Conservation (phyloP, 495 filamentous ascomycete species). For the Clavariopsis aquatica region DNA sequence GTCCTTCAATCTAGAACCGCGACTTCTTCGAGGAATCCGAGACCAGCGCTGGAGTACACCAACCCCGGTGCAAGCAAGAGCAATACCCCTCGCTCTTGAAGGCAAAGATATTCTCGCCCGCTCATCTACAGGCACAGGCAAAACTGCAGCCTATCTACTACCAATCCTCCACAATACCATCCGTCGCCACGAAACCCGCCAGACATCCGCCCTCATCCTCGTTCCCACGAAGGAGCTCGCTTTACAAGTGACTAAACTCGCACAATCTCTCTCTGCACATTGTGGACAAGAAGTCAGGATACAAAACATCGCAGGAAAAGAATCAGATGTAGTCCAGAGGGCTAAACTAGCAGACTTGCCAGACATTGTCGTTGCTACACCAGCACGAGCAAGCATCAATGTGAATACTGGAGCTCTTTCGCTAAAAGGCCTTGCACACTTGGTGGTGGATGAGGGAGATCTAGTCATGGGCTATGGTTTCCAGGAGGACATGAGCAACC, state of each 20-base stretch:
- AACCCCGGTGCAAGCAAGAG: slow-evolving; percentile 80
- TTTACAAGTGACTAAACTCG: slow-evolving; percentile 76
- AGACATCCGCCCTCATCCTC: slow-evolving; percentile 73
- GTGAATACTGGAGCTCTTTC: slow-evolving; percentile 68
- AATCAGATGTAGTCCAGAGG: slow-evolving; percentile 81
- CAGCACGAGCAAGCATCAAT: slow-evolving; percentile 70
- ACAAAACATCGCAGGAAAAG: slow-evolving; percentile 83
- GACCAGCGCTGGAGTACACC: slow-evolving; percentile 81
- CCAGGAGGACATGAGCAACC: slow-evolving; percentile 78
- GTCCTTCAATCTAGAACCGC: slow-evolving; percentile 70
- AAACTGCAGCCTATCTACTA: slow-evolving; percentile 96
- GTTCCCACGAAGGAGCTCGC: slow-evolving; percentile 94
- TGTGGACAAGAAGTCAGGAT: slow-evolving; percentile 80
- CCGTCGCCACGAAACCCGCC: slow-evolving; percentile 58
- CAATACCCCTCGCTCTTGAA: slow-evolving; percentile 85
- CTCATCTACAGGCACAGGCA: slow-evolving; percentile 50
- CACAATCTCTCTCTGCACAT: slow-evolving; percentile 72
- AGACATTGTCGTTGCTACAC: slow-evolving; percentile 87
- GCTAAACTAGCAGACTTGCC: slow-evolving; percentile 84
- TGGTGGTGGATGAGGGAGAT: slow-evolving; percentile 96
- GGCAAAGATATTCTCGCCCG: slow-evolving; percentile 84
- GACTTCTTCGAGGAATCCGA: slow-evolving; percentile 81
- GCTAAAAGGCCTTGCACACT: slow-evolving; percentile 66
- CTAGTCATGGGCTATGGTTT: slow-evolving; percentile 94
- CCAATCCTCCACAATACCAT: slow-evolving; percentile 82